A percentile compares a stretch with the other conserved stretches of the same genome.
Conservation (phyloP, 495 filamentous ascomycete genomes). For the Lentithecium fluviatile region DNA sequence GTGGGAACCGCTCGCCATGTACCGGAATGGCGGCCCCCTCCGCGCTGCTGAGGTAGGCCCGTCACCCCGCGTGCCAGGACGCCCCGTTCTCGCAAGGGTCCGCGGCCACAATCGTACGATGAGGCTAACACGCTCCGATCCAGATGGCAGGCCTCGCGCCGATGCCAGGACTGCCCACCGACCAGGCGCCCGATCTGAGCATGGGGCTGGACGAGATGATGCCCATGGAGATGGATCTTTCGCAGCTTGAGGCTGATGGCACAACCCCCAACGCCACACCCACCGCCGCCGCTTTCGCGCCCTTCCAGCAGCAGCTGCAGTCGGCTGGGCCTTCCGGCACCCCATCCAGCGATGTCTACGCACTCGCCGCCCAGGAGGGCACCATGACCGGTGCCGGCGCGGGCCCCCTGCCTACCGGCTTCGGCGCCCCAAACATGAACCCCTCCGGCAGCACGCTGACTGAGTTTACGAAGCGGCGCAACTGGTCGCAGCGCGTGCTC, state of each 20-base stretch:
- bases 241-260: slow-evolving; percentile 28
- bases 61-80: background rate
- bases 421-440: slow-evolving; percentile 50
- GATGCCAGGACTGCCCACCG: slow-evolving; percentile 15
- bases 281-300: slow-evolving; percentile 10
- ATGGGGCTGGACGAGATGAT: slow-evolving; percentile 20
- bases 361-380: slow-evolving; percentile 30
- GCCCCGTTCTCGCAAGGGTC: background rate
- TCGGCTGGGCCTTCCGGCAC: slow-evolving; percentile 14
- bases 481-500: slow-evolving; percentile 86
- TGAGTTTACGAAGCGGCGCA: slow-evolving; percentile 78
- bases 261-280: slow-evolving; percentile 16
- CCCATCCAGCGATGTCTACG: slow-evolving; percentile 32
- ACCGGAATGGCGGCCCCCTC: slow-evolving; percentile 31
- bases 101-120: slow-evolving; percentile 5
- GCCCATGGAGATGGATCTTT: slow-evolving; percentile 40
- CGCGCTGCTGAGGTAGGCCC: slow-evolving; percentile 28
- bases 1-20: slow-evolving; percentile 18
- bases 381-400: slow-evolving; percentile 52
- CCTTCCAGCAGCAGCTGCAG: slow-evolving; percentile 24
- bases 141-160: slow-evolving; percentile 26
- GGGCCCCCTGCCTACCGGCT: slow-evolving; percentile 57
- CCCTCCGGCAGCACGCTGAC: slow-evolving; percentile 65
- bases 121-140: slow-evolving; percentile 15
- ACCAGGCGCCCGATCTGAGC: background rate